Evolutionary conservation across 176 grass and related monocot genomes (phyloP).

Genomic region (Tillandsia fasciculata): DNA sequence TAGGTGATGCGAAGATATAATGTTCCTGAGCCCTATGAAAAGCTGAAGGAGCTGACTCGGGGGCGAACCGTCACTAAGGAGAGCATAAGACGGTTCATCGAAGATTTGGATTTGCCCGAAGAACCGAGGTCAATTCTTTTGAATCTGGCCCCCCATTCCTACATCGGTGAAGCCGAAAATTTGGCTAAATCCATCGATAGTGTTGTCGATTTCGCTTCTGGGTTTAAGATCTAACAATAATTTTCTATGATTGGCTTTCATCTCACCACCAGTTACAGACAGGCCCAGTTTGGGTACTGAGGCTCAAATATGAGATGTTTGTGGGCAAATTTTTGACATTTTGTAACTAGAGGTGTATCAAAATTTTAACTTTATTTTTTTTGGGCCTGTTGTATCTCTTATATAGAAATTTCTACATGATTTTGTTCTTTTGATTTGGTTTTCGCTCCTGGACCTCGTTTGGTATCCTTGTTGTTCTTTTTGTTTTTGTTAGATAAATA

Average conservation of each 20-base stretch:
- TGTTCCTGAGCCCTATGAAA: conserved; percentile 79
- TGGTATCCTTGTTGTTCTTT: too few species aligned
- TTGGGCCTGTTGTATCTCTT: too few species aligned
- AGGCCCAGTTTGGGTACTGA: background rate
- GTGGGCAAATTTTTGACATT: too few species aligned
- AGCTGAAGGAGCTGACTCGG: conserved; percentile 86
- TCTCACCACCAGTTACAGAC: too few species aligned
- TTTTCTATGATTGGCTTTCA: background rate
- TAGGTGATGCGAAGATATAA: conserved; percentile 93
- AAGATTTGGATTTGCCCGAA: conserved; percentile 58
- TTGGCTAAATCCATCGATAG: conserved; percentile 53
- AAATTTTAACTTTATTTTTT: too few species aligned
- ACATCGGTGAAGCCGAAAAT: conserved; percentile 63
- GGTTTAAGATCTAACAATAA: conserved; percentile 49
- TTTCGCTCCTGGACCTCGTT: too few species aligned
- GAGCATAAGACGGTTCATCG: conserved; percentile 65
- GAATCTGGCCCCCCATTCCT: conserved; percentile 64
- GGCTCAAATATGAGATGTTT: background rate
- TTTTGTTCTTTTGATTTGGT: too few species aligned
- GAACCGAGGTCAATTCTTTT: conserved; percentile 36
- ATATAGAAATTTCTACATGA: too few species aligned
- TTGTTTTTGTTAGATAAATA: too few species aligned
- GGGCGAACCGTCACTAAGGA: conserved; percentile 66
- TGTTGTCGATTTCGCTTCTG: conserved; percentile 33
- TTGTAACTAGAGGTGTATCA: too few species aligned